Base-by-base conservation (phyloP, 441 rosid species). In the Croton setiger region DNA sequence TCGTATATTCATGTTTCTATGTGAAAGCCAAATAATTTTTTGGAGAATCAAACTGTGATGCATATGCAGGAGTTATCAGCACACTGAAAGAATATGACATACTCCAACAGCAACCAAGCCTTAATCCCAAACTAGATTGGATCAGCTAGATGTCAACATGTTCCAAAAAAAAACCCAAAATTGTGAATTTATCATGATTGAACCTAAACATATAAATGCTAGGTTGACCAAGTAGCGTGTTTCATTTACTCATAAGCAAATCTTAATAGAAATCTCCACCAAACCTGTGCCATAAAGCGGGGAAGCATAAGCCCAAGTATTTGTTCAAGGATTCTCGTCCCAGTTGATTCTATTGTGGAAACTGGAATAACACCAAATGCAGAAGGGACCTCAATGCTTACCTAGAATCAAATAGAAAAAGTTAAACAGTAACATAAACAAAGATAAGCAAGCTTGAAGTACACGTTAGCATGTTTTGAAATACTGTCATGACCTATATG, bases 231-330 rank as follows among this genome's bases (percentile, higher is more conserved):
- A 18, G 23, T 15, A 63, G 65, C 55, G 9, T 51, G 43, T 39
- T 21, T 65, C 61, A 51, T 56, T 61, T 44, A 54, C 41, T 70
- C 17, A 20, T 41, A 68, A 62, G 62, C 39, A 67, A 68, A 63
- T 52, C 61, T 27, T 49, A 27, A 66, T 10, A 64, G 48, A 48
- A 20, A 55, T 47, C 55, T 63, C 37, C 64, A 59, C 56, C 85
- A 66, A 79, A 93, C 98, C 96, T 94, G 93, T 39, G 90, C 84
- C 91, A 89, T 86, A 74, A 94, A 89, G 70, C 96, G 95, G 0
- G 98, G 97, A 73, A 94, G 90, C 96, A 89, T 91, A 49, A 91
- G 80, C 67, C 76, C 82, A 63, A 93, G 88, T 76, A 89, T 86
- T 72, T 93, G 98, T 36, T 86, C 87, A 56, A 93, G 96, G 72